Evolutionary conservation across 805 yeast species (phyloP), one percentile per base, ranked within the genome.

Genomic region (Nakazawaea ambrosiae): DNA sequence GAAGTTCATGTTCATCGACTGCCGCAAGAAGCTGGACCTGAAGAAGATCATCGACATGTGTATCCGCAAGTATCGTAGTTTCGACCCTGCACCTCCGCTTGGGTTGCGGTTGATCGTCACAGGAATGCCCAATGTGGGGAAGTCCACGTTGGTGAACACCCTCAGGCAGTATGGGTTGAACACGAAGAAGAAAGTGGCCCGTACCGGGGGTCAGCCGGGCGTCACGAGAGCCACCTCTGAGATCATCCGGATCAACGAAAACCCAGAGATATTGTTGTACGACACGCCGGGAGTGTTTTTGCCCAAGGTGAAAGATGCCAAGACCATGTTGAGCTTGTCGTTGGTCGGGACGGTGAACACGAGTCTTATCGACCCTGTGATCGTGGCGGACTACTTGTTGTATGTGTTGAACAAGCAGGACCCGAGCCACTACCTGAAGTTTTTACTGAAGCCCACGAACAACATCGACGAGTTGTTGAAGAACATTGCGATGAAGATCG

Each of bases 61-160:
- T 3, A 65, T 64, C 26, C 65, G 68, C 36, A 60, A 61, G 36
- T 69, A 72, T 48, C 44, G 56, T 20, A 44, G 53, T 4, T 63
- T 76, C 68, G 57, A 55, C 15, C 86, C 90, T 0, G 74, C 79
- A 1, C 94, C 96, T 0, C 96, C 97, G 0, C 57, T 88, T 42
- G 97, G 97, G 0, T 62, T 83, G 33, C 60, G 88, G 17, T 57
- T 84, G 40, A 65, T 89, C 65, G 74, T 90, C 31, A 78, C 81
- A 5, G 98, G 98, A 0, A 84, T 92, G 92, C 98, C 98, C 1
- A 92, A 92, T 54, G 95, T 88, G n/a, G 98, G 98, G 0, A 92
- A 92, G 57, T 83, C 95, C 10, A 82, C 96, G 0, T 55, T 92
- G 33, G 81, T 89, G 20, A 92, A 92, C 51, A 66, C 81, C 0